These are phyloP conservation scores for Aegilops longissima DNA, from an alignment of 176 grass and related monocot species.

Conservation along the genomic window DNA sequence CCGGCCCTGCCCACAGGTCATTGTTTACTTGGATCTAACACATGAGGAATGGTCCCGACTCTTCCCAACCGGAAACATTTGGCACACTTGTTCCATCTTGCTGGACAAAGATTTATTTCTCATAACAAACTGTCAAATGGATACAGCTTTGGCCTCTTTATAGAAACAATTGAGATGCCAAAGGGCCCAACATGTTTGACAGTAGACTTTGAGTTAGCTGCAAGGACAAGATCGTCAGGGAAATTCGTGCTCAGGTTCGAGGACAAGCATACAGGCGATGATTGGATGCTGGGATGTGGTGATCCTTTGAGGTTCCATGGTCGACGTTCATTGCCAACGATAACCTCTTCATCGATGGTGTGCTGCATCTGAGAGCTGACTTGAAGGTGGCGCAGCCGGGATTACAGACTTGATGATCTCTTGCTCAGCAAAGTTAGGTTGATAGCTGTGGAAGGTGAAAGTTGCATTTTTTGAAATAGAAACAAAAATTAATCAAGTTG, in stretches of 20 bases:
- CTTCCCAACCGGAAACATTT: constrained; percentile 56
- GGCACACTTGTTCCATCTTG: constrained; percentile 59
- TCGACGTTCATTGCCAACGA: constrained; percentile 65
- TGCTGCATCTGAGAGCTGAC: constrained; percentile 74
- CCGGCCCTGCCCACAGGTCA: constrained; percentile 57
- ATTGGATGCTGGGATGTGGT: constrained; percentile 48
- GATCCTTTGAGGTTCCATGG: constrained; percentile 59
- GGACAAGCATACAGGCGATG: constrained; percentile 57
- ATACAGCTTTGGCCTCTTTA: constrained; percentile 73
- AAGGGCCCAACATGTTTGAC: constrained; percentile 63
- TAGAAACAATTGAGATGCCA: constrained; percentile 44
- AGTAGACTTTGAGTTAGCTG: constrained; percentile 73
- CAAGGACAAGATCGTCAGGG: constrained; percentile 40
- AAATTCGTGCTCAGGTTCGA: constrained; percentile 72
- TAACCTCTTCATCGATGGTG: constrained; percentile 63
- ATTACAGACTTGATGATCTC: not conserved
- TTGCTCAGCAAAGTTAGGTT: not conserved
- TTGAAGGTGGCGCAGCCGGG: not conserved
- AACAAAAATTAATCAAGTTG: too few relatives aligned
- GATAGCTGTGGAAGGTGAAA: not conserved
- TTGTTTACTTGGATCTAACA: constrained; percentile 69
- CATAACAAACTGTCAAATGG: constrained; percentile 57
- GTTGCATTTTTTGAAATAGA: too few relatives aligned
- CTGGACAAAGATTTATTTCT: constrained; percentile 66
- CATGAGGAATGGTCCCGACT: constrained; percentile 58